Base-by-base conservation (phyloP, 2,329 filamentous ascomycete genomes). In the Hansfordia pulvinata region DNA sequence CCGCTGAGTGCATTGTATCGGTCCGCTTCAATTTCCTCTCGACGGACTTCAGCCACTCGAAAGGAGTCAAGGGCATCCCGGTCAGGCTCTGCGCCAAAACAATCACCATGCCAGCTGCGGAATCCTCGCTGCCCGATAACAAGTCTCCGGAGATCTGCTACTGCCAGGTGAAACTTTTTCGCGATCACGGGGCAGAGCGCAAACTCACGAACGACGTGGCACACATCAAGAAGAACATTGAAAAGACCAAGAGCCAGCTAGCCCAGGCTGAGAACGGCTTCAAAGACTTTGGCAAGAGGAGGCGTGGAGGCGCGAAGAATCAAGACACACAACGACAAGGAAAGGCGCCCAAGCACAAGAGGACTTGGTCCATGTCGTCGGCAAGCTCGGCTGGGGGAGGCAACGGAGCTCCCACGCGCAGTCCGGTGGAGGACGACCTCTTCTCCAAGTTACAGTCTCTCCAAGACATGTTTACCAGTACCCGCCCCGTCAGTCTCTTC, bases 11-110 rank as follows among this genome's bases (percentile, higher is more conserved):
- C 49, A 81, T 75, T 25, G 73, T 98, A 30, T 80, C 85, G 7
- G 83, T 96, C 9, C 81, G 90, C 23, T 98, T 96, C 64, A 98
- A 98, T 56, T 98, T 98, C 47, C 63, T 98, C 1, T 98, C 90
- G 1, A 98, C 90, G 7, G 90, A 98, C 48, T 98, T 96, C 49
- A 96, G 88, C 50, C 90, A 96, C 47, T 96, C 90, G 8, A 98
- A 98, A 47, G 90, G 90, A 23, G 90, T 98, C 25, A 98, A 96
- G 54, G 90, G 90, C 19, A 94, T 96, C 37, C 88, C 90, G 0
- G 86, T 98, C 4, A 66, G 90, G 29, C 66, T 96, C 1, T 96
- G 88, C 50, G 76, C 86, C 10, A 96, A 96, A 54, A 96, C 90
- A 0, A 78, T 80, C 36, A 53, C 76, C 8, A 32, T 88, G 2